Evolutionary conservation across 768 basidiomycete species (phyloP).

Genomic region (Trametes cubensis): DNA sequence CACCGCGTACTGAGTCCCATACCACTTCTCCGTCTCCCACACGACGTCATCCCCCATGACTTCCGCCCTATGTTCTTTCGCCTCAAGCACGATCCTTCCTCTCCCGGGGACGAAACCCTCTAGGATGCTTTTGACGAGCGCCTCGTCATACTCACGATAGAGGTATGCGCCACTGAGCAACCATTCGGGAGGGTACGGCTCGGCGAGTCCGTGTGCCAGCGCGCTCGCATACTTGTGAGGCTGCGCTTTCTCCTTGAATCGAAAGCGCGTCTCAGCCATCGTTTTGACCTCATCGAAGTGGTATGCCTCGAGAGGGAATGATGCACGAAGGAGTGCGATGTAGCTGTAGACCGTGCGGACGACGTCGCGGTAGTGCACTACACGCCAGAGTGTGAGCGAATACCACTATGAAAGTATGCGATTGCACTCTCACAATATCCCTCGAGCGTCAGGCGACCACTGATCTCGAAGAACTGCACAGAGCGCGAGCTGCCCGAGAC

Average conservation of each 20-base stretch:
- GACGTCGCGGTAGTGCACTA: slow-evolving; percentile 47
- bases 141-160: slow-evolving; percentile 28
- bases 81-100: slow-evolving; percentile 43
- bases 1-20: slow-evolving; percentile 52
- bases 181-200: slow-evolving; percentile 25
- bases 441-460: slow-evolving; percentile 48
- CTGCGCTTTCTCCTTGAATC: slow-evolving; percentile 48
- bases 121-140: slow-evolving; percentile 26
- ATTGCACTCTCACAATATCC: slow-evolving; percentile 45
- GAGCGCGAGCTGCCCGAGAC: slow-evolving; percentile 38
- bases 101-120: slow-evolving; percentile 34
- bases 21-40: slow-evolving; percentile 50
- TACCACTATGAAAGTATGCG: background rate
- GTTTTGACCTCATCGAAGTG: slow-evolving; percentile 48
- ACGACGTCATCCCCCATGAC: slow-evolving; percentile 22
- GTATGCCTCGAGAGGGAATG: slow-evolving; percentile 29
- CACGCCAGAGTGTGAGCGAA: background rate
- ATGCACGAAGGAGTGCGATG: slow-evolving; percentile 31
- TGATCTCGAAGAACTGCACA: slow-evolving; percentile 48
- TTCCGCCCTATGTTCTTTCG: slow-evolving; percentile 39
- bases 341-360: slow-evolving; percentile 48
- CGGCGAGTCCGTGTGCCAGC: slow-evolving; percentile 35
- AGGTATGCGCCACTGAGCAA: slow-evolving; percentile 23
- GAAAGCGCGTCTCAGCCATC: slow-evolving; percentile 49
- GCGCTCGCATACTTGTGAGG: slow-evolving; percentile 46